Evolutionary conservation across 805 yeast species (phyloP).

Genomic region (Lipomyces sp.): DNA sequence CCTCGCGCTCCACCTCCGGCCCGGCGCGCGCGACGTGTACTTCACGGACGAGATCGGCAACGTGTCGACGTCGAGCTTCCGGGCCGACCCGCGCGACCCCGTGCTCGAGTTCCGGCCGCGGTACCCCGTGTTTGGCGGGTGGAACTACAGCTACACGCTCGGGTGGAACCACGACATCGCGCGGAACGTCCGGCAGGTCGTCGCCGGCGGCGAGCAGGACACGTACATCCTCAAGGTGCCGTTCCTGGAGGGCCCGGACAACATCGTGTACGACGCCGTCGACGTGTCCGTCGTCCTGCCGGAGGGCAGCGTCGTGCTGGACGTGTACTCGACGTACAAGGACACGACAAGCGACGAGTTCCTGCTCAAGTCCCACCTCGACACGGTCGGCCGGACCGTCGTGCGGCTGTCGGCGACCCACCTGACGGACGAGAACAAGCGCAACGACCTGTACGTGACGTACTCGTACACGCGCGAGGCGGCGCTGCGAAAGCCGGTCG

Average conservation of each 20-base stretch:
- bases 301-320: slow-evolving; percentile 53
- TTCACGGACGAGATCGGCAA: slow-evolving; percentile 89
- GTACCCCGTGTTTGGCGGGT: slow-evolving; percentile 92
- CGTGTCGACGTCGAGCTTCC: slow-evolving; percentile 68
- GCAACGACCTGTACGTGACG: slow-evolving; percentile 51
- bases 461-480: slow-evolving; percentile 58
- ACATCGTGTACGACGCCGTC: slow-evolving; percentile 63
- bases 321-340: slow-evolving; percentile 1
- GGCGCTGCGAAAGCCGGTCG: slow-evolving; percentile 61
- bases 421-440: slow-evolving; percentile 64
- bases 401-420: slow-evolving; percentile 58
- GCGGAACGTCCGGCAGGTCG: slow-evolving; percentile 39
- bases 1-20: slow-evolving; percentile 42
- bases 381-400: slow-evolving; percentile 74
- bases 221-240: slow-evolving; percentile 65
- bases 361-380: slow-evolving; percentile 53
- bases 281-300: slow-evolving; percentile 70
- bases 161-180: slow-evolving; percentile 78
- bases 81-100: slow-evolving; percentile 35
- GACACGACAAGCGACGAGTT: slow-evolving; percentile 38
- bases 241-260: slow-evolving; percentile 65
- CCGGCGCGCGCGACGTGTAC: slow-evolving; percentile 61
- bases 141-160: slow-evolving; percentile 91
- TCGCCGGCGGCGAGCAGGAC: slow-evolving; percentile 48
- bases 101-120: slow-evolving; percentile 71